Base-by-base conservation (phyloP, 345 rosid species). In the Heritiera fomes region DNA sequence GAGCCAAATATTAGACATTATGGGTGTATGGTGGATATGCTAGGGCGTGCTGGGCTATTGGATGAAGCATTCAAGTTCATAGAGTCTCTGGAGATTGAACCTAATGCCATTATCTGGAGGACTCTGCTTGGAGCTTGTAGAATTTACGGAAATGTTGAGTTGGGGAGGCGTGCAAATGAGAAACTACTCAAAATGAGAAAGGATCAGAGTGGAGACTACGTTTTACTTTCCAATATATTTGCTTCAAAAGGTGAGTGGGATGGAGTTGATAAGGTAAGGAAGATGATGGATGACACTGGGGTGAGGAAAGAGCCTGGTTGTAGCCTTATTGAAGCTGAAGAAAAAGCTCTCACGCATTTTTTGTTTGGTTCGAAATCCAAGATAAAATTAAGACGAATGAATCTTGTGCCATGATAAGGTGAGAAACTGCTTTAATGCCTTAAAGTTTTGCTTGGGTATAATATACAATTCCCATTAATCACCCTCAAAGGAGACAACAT, bases 21-120 rank as follows among this genome's bases (percentile, higher is more conserved):
- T 58, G 94, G 93, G 55, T 91, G 95, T 80, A 87, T 91, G 93
- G 90, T 90, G 66, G 95, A 91, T 75, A 71, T 91, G 87, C 73
- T 91, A 70, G 91, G 92, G 14, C 87, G 92, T 76, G 90, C 93
- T 67, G 93, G 91, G 82, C 81, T 84, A 23, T 82, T 92, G 81
- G 66, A 78, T 4, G 92, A 91, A 86, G 92, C 93, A 50, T 86
- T 86, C 75, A 79, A 84, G 69, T 88, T 91, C 71, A 86, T 90
- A 30, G 82, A 86, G 55, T 79, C 77, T 23, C 90, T 91, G 95
- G 81, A 87, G 52, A 83, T 88, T 80, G 85, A 87, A 81, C 89
- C 90, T 18, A 91, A 90, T 53, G 87, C 89, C 34, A 81, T 88
- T 72, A 83, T 88, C 11, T 88, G 91, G 95, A 83, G 95, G 83